phyloP scores from a whole-genome alignment of 495 filamentous ascomycete genomes.

The Penicillium fimorum region DNA sequence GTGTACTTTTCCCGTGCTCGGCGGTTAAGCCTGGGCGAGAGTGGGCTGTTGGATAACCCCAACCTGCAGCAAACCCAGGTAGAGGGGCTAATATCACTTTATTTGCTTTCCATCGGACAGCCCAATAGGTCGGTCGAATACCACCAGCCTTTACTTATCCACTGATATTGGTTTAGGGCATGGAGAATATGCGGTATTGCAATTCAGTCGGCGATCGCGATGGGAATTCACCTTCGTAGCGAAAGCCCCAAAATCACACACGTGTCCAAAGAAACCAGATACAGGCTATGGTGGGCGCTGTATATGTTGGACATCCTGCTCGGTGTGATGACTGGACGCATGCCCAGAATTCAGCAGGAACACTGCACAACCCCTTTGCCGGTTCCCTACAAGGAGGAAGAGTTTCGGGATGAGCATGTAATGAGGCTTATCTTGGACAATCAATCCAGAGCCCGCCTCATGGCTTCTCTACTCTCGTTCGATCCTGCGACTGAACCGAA shows the following conservation, averaged over 20 bases:
- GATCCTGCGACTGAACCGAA: background rate
- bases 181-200: conserved; percentile 46
- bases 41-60: background rate
- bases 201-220: conserved; percentile 51
- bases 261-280: conserved; percentile 42
- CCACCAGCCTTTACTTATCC: background rate
- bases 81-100: conserved; percentile 4
- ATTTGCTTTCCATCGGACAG: conserved; percentile 7
- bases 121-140: conserved; percentile 3
- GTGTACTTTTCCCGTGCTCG: conserved; percentile 5
- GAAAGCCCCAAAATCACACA: conserved; percentile 42
- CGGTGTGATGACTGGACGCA: conserved; percentile 58
- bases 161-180: conserved; percentile 3
- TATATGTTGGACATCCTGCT: conserved; percentile 55
- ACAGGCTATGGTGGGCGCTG: conserved; percentile 47
- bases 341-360: conserved; percentile 48
- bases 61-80: conserved; percentile 6
- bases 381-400: conserved; percentile 52
- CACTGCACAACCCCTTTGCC: conserved; percentile 53
- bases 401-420: conserved; percentile 17
- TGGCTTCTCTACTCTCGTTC: background rate
- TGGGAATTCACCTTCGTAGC: conserved; percentile 59
- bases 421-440: background rate
- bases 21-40: background rate
- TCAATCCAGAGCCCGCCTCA: background rate